Percentiles rank a stretch among this genome's conserved stretches.
phyloP scores from a whole-genome alignment of 495 filamentous ascomycete genomes.

The Elasticomyces elasticus region DNA sequence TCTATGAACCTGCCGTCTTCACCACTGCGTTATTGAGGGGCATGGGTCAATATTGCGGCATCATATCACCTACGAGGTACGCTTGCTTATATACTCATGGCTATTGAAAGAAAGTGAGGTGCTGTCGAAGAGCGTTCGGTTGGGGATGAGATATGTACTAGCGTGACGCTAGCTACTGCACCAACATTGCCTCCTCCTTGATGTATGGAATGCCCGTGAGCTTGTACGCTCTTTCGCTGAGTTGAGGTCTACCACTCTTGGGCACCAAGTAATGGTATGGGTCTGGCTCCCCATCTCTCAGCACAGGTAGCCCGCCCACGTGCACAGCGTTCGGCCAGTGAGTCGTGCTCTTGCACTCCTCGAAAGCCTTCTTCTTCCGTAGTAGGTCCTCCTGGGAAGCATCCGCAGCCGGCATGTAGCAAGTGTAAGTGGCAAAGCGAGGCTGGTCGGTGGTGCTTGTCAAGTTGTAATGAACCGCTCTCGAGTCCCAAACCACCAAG shows the following conservation, averaged over 20 bases:
- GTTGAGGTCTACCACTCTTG: conserved; percentile 28
- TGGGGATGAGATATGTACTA: too few species aligned
- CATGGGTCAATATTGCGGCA: too few species aligned
- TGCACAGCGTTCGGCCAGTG: conserved; percentile 36
- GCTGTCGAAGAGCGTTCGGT: too few species aligned
- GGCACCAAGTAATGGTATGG: conserved; percentile 31
- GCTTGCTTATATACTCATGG: too few species aligned
- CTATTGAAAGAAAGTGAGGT: too few species aligned
- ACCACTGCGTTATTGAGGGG: too few species aligned
- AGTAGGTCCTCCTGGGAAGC: conserved; percentile 29
- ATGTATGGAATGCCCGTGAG: conserved; percentile 27
- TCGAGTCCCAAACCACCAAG: conserved; percentile 38
- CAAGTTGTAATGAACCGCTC: conserved; percentile 34
- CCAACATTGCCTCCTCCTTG: background rate
- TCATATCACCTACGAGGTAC: too few species aligned
- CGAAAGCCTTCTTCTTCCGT: conserved; percentile 33
- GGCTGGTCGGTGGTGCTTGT: conserved; percentile 32
- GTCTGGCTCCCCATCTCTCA: conserved; percentile 27
- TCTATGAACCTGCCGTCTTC: too few species aligned
- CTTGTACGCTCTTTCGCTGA: conserved; percentile 28
- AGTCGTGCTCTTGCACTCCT: conserved; percentile 30
- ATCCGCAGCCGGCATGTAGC: conserved; percentile 34
- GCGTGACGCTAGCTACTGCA: too few species aligned
- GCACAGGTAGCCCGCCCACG: conserved; percentile 18
- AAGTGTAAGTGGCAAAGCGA: conserved; percentile 36